Evolutionary conservation across 352 stramenopile genomes (phyloP), one percentile per base, ranked within the genome.

Genomic region (Globisporangium takayamanum): DNA sequence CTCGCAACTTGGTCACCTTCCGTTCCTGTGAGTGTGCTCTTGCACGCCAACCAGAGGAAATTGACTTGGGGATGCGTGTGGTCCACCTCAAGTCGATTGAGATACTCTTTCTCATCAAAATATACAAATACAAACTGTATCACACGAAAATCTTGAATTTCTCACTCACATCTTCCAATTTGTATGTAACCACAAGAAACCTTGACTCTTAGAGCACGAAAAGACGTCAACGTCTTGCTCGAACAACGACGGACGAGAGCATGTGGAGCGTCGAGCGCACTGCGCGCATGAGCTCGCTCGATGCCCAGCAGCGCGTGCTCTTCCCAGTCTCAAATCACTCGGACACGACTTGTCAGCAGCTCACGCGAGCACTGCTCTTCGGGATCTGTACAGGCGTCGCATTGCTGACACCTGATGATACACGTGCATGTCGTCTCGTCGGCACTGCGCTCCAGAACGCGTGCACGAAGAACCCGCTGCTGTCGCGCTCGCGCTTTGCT

Each of bases 201-300:
- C 8, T 15, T 2, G 41, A 25, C 8, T 28, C 6, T 6, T 30
- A 12, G 20, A 28, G 12, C 44, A 15, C 44, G 44, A 25, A 49
- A 49, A 7, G 18, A 26, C 44, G 18, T 28, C 20, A 25, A 49
- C 22, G 22, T 22, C 22, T 22, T 20, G 41, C 14, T 47, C 14
- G 41, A 2, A 47, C 1, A 2, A 20, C 41, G 14, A 7, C 16
- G 45, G 14, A 10, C 2, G 2, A 2, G 18, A 26, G 7, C 5
- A 89, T 89, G 80, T 87, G 78, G 77, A 84, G 77, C 50, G 50
- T 67, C 0, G 72, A 70, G 41, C 62, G 71, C 54, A 72, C 69
- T 50, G 74, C 72, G 6, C 55, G 60, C 26, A 41, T 62, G 44
- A 73, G 77, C 49, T 53, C 53, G 30, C 71, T 88, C 53, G 59